Evolutionary conservation across 1,284 basidiomycete species (phyloP).

Genomic region (Chiua sp.): DNA sequence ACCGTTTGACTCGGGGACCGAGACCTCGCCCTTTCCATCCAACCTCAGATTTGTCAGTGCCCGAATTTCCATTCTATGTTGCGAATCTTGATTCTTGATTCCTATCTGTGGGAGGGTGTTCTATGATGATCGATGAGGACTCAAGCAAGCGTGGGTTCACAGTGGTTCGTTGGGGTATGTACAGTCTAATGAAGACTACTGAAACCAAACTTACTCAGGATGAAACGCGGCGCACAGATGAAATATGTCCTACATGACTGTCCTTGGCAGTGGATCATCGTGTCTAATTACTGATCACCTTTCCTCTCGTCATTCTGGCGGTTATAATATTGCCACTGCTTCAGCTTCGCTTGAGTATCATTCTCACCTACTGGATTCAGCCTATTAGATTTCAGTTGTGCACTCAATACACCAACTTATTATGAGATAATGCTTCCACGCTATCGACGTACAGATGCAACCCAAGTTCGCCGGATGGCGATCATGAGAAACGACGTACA

Average conservation of each 20-base stretch:
- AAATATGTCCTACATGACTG: slow-evolving; percentile 72
- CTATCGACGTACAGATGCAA: slow-evolving; percentile 67
- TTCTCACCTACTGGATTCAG: slow-evolving; percentile 77
- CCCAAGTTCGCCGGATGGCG: slow-evolving; percentile 66
- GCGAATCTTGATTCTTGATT: slow-evolving; percentile 83
- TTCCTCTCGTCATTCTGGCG: slow-evolving; percentile 91
- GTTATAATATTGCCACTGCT: slow-evolving; percentile 74
- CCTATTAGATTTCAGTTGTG: slow-evolving; percentile 67
- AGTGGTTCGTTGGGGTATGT: slow-evolving; percentile 88
- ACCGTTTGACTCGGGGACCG: slow-evolving; percentile 58
- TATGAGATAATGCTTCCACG: slow-evolving; percentile 74
- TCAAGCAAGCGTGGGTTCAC: slow-evolving; percentile 82
- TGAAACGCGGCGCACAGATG: slow-evolving; percentile 13
- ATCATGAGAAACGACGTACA: slow-evolving; percentile 88
- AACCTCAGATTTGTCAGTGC: slow-evolving; percentile 71
- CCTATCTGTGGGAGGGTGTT: slow-evolving; percentile 92
- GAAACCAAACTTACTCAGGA: background rate
- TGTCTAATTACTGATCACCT: slow-evolving; percentile 85
- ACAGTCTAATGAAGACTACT: slow-evolving; percentile 86
- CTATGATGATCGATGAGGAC: slow-evolving; percentile 64
- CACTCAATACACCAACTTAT: slow-evolving; percentile 81
- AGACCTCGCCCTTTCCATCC: slow-evolving; percentile 65
- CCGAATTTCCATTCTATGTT: slow-evolving; percentile 83
- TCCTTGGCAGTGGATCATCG: slow-evolving; percentile 86
- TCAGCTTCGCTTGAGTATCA: slow-evolving; percentile 77